phyloP scores from a whole-genome alignment of 2,329 filamentous ascomycete species.

The Orbilia brochopaga region DNA sequence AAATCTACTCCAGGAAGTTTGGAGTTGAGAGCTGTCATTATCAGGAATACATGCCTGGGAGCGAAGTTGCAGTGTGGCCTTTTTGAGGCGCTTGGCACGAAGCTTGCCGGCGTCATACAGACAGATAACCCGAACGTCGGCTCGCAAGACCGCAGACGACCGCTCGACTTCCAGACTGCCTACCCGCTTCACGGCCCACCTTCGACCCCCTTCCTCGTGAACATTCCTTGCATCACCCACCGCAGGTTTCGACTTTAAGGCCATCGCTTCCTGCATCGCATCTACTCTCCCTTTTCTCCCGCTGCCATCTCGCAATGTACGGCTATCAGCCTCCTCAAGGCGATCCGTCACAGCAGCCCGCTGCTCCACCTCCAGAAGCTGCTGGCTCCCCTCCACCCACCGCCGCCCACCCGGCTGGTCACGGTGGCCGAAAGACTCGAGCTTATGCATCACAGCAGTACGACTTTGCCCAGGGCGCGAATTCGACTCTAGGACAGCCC shows the following conservation, averaged over 20 bases:
- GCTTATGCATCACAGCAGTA: slow-evolving; percentile 94
- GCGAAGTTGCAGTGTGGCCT: slow-evolving; percentile 47
- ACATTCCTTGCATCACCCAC: neutral
- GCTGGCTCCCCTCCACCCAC: slow-evolving; percentile 56
- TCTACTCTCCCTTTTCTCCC: slow-evolving; percentile 16
- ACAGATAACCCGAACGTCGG: slow-evolving; percentile 30
- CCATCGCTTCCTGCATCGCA: slow-evolving; percentile 15
- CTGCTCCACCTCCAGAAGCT: slow-evolving; percentile 57
- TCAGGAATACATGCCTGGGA: neutral
- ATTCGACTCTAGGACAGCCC: slow-evolving; percentile 66
- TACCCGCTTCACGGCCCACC: neutral
- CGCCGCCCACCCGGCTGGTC: slow-evolving; percentile 57
- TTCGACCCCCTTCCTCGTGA: slow-evolving; percentile 1
- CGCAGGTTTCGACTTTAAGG: slow-evolving; percentile 4
- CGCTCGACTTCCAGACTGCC: neutral
- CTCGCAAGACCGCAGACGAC: slow-evolving; percentile 4
- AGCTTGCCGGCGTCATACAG: slow-evolving; percentile 47
- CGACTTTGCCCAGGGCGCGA: slow-evolving; percentile 86
- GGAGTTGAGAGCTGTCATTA: slow-evolving; percentile 10
- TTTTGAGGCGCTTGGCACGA: slow-evolving; percentile 41
- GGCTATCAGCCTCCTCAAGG: slow-evolving; percentile 62
- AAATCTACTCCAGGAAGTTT: slow-evolving; percentile 3
- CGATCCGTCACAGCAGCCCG: slow-evolving; percentile 59
- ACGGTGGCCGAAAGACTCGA: slow-evolving; percentile 83
- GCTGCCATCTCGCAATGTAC: slow-evolving; percentile 52